Conservation (phyloP, 1,284 basidiomycete species). For the Cutaneotrichosporon cyanovorans region DNA sequence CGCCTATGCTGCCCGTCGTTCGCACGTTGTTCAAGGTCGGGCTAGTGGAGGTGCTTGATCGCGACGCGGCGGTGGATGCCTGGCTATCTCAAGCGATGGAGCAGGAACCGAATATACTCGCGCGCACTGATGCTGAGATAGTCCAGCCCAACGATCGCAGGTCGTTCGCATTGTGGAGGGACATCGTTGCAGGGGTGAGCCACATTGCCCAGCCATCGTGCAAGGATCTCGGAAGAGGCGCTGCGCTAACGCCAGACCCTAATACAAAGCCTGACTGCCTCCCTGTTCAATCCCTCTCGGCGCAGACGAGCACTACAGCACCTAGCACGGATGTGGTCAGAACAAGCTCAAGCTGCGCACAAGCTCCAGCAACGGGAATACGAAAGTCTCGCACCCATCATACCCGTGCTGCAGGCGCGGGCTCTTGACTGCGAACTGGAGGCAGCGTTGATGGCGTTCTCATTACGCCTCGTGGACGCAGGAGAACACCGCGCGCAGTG, state of each 20-base stretch:
- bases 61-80: slow-evolving; percentile 13
- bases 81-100: slow-evolving; percentile 14
- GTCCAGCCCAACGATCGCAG: slow-evolving; percentile 3
- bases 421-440: slow-evolving; percentile 35
- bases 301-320: slow-evolving; percentile 24
- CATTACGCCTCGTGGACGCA: slow-evolving; percentile 18
- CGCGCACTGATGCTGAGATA: slow-evolving; percentile 7
- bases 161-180: slow-evolving; percentile 20
- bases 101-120: slow-evolving; percentile 4
- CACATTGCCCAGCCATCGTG: no score
- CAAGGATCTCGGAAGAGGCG: no score
- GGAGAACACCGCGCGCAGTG: slow-evolving; percentile 25
- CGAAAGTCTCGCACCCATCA: slow-evolving; percentile 1
- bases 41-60: slow-evolving; percentile 1
- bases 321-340: slow-evolving; percentile 24
- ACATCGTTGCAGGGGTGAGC: slow-evolving; percentile 28
- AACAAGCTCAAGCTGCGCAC: slow-evolving; percentile 22
- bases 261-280: slow-evolving; percentile 9
- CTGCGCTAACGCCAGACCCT: slow-evolving; percentile 12
- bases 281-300: slow-evolving; percentile 24
- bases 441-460: slow-evolving; percentile 22
- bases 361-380: slow-evolving; percentile 4
- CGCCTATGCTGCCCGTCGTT: slow-evolving; percentile 13
- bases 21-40: slow-evolving; percentile 7
- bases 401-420: slow-evolving; percentile 16